Percentiles rank a stretch among this genome's conserved stretches.
Conservation (phyloP, 2,329 filamentous ascomycete species). For the Capronia coronata region DNA sequence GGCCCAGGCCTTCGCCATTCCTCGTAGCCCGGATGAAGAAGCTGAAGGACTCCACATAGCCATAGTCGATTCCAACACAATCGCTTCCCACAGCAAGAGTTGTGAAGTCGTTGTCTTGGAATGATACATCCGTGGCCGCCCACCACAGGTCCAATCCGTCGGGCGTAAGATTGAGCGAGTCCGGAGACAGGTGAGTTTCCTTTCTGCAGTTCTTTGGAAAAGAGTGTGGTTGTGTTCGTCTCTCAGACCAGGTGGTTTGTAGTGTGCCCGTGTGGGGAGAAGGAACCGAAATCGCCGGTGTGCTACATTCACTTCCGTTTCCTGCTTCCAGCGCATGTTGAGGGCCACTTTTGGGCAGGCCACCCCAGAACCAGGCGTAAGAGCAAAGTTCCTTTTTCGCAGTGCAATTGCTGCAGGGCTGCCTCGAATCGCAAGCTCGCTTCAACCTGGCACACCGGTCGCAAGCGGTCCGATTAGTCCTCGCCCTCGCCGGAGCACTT, state of each 20-base stretch:
- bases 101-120: not conserved
- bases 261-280: not conserved
- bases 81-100: not conserved
- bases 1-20: not conserved
- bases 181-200: too few relatives aligned
- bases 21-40: not conserved
- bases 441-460: constrained; percentile 2
- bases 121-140: too few relatives aligned
- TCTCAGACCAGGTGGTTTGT: not conserved
- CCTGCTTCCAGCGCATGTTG: not conserved
- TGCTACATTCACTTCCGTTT: not conserved
- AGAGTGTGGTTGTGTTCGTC: too few relatives aligned
- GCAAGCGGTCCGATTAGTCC: not conserved
- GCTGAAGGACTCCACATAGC: not conserved
- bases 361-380: not conserved
- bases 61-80: not conserved
- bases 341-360: not conserved
- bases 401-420: not conserved
- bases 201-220: too few relatives aligned
- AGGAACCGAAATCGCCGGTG: not conserved
- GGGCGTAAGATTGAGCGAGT: too few relatives aligned
- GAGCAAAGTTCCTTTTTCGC: not conserved
- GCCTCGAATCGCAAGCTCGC: not conserved
- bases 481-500: not conserved
- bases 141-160: too few relatives aligned